A percentile compares a stretch with the other conserved stretches of the same genome.
These are phyloP conservation scores for Xylaria sp. DNA, from an alignment of 2,329 filamentous ascomycete genomes.

Conservation along the genomic window DNA sequence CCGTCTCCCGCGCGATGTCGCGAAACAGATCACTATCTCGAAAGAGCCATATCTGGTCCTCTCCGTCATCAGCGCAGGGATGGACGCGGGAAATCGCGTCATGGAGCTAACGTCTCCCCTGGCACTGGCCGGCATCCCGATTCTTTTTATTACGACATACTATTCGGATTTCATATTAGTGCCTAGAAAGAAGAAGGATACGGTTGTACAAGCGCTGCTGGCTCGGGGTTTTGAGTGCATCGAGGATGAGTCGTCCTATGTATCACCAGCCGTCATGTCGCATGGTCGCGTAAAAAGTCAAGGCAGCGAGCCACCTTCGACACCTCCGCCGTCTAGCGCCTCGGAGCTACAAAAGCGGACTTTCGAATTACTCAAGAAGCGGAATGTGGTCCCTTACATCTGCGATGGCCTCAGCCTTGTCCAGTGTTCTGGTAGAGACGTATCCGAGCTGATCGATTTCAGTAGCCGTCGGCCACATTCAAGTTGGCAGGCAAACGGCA, in stretches of 20 bases:
- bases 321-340: slow-evolving; percentile 81
- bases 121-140: slow-evolving; percentile 90
- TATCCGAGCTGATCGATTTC: slow-evolving; percentile 56
- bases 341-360: slow-evolving; percentile 85
- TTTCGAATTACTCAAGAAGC: slow-evolving; percentile 82
- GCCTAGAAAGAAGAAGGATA: slow-evolving; percentile 76
- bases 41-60: slow-evolving; percentile 88
- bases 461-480: slow-evolving; percentile 47
- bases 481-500: slow-evolving; percentile 54
- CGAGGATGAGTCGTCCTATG: slow-evolving; percentile 74
- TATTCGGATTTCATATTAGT: slow-evolving; percentile 98
- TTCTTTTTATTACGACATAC: slow-evolving; percentile 99
- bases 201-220: slow-evolving; percentile 81
- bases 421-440: slow-evolving; percentile 78
- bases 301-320: slow-evolving; percentile 64
- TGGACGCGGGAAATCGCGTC: slow-evolving; percentile 91
- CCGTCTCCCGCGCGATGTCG: slow-evolving; percentile 65
- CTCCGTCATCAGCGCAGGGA: slow-evolving; percentile 87
- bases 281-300: slow-evolving; percentile 51
- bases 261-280: slow-evolving; percentile 60
- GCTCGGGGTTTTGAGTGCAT: slow-evolving; percentile 87
- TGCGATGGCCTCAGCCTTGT: slow-evolving; percentile 77
- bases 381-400: slow-evolving; percentile 78
- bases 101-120: slow-evolving; percentile 91
- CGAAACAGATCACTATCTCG: slow-evolving; percentile 75